Evolutionary conservation across 1,139 yeast species (phyloP), one percentile per base, ranked within the genome.

Genomic region (Saccharomyces pastorianus): DNA sequence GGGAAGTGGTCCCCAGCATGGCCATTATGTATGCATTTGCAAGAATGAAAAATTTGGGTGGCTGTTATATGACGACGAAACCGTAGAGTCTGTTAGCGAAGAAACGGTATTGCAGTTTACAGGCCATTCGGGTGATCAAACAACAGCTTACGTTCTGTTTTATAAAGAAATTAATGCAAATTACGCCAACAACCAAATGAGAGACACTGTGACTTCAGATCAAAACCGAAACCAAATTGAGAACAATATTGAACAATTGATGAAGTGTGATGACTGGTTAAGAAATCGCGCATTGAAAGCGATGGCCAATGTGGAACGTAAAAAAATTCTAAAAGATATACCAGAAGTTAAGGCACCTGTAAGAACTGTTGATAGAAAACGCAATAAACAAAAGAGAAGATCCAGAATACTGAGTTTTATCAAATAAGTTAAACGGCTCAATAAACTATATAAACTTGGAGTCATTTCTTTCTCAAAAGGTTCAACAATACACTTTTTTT

Each of bases 1-100:
- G 63, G 99, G 99, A 4, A 96, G 97, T 2, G 98, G 98, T 0
- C 97, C 98, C 1, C 90, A 90, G 76, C 97, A 91, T 71, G 99
- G 99, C 0, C 99, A 93, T 69, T 93, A 93, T 66, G 91, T 93
- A 13, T 81, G 96, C 0, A 74, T 93, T 8, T 86, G 95, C 59
- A 90, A 90, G 67, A 85, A 91, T n/a, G 84, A 81, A 55, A 78
- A 81, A 23, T 82, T 83, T 46, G 88, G 96, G 1, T 93, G 99
- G 99, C 73, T 93, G 31, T 72, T 93, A 57, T 93, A 88, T 71
- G 99, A 93, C 69, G 99, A 93, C 69, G 99, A 93, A 70, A 84
- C 95, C 20, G 96, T 91, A 5, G 98, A 91, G 65, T 75, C 87
- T 29, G 93, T 93, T 6, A 90, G 85, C 60, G 96, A 90, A 58